These are phyloP conservation scores for Acanthamoeba lenticulata DNA, from an alignment of 208 protist genomes.

Conservation along the genomic window DNA sequence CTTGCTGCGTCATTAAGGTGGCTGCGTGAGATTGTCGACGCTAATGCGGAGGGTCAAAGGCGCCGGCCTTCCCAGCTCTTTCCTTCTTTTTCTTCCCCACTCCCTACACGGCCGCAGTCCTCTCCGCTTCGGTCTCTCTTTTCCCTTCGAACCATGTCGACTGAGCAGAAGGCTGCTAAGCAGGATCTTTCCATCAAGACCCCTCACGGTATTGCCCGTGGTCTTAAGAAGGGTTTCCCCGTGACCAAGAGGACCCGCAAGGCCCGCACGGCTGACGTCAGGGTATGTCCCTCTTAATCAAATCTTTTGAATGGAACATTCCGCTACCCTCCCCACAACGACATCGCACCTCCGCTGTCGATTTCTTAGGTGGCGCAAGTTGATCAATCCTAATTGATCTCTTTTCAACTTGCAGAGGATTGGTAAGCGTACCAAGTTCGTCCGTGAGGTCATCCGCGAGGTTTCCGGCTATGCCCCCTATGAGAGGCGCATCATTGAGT, in stretches of 20 bases:
- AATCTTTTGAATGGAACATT: background rate
- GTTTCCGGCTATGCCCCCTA: slow-evolving; percentile 91
- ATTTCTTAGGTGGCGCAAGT: background rate
- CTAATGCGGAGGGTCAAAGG: background rate
- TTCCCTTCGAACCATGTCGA: background rate
- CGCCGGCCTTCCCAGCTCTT: background rate
- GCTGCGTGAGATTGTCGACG: background rate
- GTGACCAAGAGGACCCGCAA: slow-evolving; percentile 78
- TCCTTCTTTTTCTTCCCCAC: background rate
- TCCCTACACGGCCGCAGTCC: background rate
- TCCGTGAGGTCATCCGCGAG: slow-evolving; percentile 89
- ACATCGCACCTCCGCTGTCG: too few species aligned
- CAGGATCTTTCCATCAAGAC: background rate
- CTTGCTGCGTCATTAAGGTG: too few species aligned
- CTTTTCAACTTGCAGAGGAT: slow-evolving; percentile 9
- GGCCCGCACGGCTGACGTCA: background rate
- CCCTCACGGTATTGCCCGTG: slow-evolving; percentile 72
- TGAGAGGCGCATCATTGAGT: slow-evolving; percentile 90
- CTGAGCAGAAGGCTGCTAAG: background rate
- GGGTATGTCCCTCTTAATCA: background rate
- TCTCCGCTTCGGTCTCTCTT: slow-evolving; percentile 7
- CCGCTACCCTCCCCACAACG: background rate
- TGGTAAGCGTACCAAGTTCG: slow-evolving; percentile 80
- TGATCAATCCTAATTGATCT: background rate
- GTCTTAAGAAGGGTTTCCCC: slow-evolving; percentile 83